These are phyloP conservation scores for Nicotiana otophora DNA, from an alignment of 257 asterid species.

Conservation along the genomic window DNA sequence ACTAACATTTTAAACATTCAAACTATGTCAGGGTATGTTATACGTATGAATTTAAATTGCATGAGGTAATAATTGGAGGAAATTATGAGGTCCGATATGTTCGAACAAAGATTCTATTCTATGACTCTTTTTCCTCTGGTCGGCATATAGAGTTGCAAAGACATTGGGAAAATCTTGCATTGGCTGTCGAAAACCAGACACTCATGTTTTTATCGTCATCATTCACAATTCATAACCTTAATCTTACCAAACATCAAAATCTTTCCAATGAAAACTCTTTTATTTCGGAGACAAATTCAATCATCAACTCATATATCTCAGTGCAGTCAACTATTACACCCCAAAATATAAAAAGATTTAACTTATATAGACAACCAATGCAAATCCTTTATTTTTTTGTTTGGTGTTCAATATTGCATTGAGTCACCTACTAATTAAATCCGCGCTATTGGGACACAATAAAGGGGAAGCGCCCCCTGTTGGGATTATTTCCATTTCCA, in stretches of 20 bases:
- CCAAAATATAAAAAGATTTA: too few species aligned
- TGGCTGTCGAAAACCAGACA: background rate
- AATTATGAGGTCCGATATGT: background rate
- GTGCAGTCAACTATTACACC: too few species aligned
- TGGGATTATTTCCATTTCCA: too few species aligned
- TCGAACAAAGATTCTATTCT: background rate
- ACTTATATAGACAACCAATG: too few species aligned
- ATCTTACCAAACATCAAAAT: constrained; percentile 1
- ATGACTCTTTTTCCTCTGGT: background rate
- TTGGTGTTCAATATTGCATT: too few species aligned
- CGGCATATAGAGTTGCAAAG: background rate
- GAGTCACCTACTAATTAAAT: too few species aligned
- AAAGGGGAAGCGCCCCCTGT: too few species aligned
- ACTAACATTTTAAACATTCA: too few species aligned
- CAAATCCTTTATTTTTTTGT: too few species aligned
- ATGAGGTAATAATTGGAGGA: background rate
- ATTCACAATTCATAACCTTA: background rate
- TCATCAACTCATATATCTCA: background rate
- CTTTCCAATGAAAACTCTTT: background rate
- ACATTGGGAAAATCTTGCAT: background rate
- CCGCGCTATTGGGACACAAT: too few species aligned
- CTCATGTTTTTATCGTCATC: background rate
- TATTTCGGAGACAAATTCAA: background rate
- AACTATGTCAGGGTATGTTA: too few species aligned
- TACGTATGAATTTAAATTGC: background rate